Evolutionary conservation across 768 basidiomycete genomes (phyloP).

Genomic region (Austroboletus eburneus): DNA sequence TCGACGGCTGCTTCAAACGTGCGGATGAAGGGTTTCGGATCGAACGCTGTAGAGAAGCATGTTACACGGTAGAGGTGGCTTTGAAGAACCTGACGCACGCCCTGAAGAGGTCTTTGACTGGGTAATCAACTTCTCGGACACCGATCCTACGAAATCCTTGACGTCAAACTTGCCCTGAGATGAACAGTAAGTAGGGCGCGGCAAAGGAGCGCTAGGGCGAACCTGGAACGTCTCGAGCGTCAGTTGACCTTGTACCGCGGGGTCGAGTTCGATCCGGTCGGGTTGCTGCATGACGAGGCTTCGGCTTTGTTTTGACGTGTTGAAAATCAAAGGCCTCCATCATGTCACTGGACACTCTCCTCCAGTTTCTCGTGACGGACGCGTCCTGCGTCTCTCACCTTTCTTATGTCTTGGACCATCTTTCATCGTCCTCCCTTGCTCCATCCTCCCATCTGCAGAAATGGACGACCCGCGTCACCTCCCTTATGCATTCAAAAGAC

Average conservation of each 20-base stretch:
- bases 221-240: constrained; percentile 57
- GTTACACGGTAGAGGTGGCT: constrained; percentile 1
- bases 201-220: neutral
- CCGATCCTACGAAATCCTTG: constrained; percentile 79
- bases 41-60: constrained; percentile 60
- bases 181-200: constrained; percentile 6
- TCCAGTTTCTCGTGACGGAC: constrained; percentile 72
- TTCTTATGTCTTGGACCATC: constrained; percentile 52
- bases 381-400: constrained; percentile 53
- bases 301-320: constrained; percentile 28
- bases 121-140: constrained; percentile 84
- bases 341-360: constrained; percentile 50
- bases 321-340: constrained; percentile 23
- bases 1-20: constrained; percentile 93
- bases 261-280: constrained; percentile 39
- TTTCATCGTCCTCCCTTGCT: constrained; percentile 48
- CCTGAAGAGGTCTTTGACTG: constrained; percentile 82
- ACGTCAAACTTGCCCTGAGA: constrained; percentile 84
- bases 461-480: constrained; percentile 71
- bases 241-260: constrained; percentile 50
- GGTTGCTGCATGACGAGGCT: constrained; percentile 18
- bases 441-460: constrained; percentile 68
- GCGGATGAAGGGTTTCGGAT: constrained; percentile 87
- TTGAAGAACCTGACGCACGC: constrained; percentile 49
- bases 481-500: constrained; percentile 74